A percentile compares a stretch with the other conserved stretches of the same genome.
Evolutionary conservation across 2,329 filamentous ascomycete genomes (phyloP).

Genomic region (Aspergillus sp.): DNA sequence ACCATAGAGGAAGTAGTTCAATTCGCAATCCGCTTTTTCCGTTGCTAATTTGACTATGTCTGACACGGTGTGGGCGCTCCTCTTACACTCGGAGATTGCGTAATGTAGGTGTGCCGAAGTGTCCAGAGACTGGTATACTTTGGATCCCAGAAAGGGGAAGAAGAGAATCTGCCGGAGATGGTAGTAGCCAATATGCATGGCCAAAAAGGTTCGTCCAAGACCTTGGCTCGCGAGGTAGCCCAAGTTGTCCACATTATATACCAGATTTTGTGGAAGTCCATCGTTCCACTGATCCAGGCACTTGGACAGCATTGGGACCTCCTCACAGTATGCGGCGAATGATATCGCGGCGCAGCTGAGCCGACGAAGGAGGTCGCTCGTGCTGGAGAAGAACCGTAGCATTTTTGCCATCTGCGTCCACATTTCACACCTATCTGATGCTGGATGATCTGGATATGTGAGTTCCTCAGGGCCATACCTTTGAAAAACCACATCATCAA

Average conservation of each 20-base stretch:
- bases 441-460: neutral
- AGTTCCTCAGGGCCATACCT: slow-evolving; percentile 7
- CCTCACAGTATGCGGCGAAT: slow-evolving; percentile 14
- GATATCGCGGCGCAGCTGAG: slow-evolving; percentile 15
- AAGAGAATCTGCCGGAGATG: slow-evolving; percentile 23
- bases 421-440: slow-evolving; percentile 15
- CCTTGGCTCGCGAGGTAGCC: slow-evolving; percentile 9
- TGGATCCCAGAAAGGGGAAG: slow-evolving; percentile 19
- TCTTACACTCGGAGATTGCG: slow-evolving; percentile 15
- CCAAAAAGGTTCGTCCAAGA: slow-evolving; percentile 18
- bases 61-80: slow-evolving; percentile 14
- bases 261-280: slow-evolving; percentile 10
- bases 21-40: slow-evolving; percentile 14
- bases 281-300: slow-evolving; percentile 15
- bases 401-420: slow-evolving; percentile 20
- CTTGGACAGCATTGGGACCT: slow-evolving; percentile 10
- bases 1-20: slow-evolving; percentile 20
- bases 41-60: slow-evolving; percentile 11
- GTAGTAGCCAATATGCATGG: slow-evolving; percentile 22
- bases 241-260: slow-evolving; percentile 14
- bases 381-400: slow-evolving; percentile 16
- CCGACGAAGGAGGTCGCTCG: slow-evolving; percentile 13
- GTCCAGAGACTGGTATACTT: neutral
- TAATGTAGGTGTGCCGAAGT: neutral
- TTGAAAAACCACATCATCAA: slow-evolving; percentile 21